A percentile compares a stretch with the other conserved stretches of the same genome.
Evolutionary conservation across 495 filamentous ascomycete genomes (phyloP).

Genomic region (Apodospora peruviana): DNA sequence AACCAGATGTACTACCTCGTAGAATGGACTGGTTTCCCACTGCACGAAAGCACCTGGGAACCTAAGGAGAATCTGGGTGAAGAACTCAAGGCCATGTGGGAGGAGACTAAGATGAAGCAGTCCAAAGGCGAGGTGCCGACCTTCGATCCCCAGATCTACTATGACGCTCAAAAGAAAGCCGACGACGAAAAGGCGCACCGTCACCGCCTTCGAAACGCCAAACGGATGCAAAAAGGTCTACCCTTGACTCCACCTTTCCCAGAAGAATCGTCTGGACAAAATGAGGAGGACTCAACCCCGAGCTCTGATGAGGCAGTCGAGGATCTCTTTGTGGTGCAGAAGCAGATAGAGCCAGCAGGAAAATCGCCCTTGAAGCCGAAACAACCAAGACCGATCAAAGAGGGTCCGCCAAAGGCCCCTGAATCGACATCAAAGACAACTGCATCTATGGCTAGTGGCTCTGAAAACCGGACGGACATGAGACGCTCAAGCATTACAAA

Average conservation of each 20-base stretch:
- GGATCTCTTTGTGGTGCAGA: background rate
- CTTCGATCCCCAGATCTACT: conserved; percentile 48
- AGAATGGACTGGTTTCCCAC: conserved; percentile 59
- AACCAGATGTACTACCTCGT: conserved; percentile 51
- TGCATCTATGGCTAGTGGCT: background rate
- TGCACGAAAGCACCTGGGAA: conserved; percentile 60
- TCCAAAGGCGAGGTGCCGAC: conserved; percentile 27
- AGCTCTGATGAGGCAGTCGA: conserved; percentile 16
- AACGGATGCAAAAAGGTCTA: conserved; percentile 33
- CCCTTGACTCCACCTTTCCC: conserved; percentile 17
- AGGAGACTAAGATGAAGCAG: conserved; percentile 42
- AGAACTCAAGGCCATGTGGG: conserved; percentile 48
- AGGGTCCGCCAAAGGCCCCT: background rate
- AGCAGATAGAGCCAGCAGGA: conserved; percentile 1
- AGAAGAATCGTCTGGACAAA: background rate
- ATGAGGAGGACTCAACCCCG: conserved; percentile 7
- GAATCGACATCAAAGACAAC: background rate
- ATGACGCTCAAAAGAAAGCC: conserved; percentile 24
- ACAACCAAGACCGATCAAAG: background rate
- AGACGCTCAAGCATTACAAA: conserved; percentile 2
- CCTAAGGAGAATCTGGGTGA: conserved; percentile 48
- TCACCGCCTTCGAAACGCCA: conserved; percentile 43
- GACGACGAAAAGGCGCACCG: conserved; percentile 31
- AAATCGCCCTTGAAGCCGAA: too few relatives aligned
- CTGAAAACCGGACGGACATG: conserved; percentile 1